These are phyloP conservation scores for Wickerhamiella slavikovae DNA, from an alignment of 805 yeast species.

Conservation along the genomic window DNA sequence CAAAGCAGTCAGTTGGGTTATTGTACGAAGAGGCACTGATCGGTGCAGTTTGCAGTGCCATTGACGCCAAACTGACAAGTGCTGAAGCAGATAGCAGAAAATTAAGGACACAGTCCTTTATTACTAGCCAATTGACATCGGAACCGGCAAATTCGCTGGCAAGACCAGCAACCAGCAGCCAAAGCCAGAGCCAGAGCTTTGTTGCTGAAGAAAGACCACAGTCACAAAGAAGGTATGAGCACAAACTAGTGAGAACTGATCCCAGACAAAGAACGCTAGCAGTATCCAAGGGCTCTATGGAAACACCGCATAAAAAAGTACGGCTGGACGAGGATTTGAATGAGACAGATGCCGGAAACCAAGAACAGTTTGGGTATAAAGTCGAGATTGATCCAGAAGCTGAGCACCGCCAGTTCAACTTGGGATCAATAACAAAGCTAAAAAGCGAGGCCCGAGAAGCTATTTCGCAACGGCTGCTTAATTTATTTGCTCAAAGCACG, in stretches of 20 bases:
- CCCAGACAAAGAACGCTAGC: conserved; percentile 37
- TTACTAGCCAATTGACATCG: too few species aligned
- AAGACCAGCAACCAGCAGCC: too few species aligned
- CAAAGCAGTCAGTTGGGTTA: conserved; percentile 80
- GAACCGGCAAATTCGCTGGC: too few species aligned
- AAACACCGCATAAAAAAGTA: not conserved
- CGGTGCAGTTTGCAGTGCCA: conserved; percentile 28
- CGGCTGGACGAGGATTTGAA: not conserved
- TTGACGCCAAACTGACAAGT: conserved; percentile 31
- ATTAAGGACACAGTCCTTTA: conserved; percentile 35
- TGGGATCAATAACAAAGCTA: conserved; percentile 27
- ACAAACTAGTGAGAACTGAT: conserved; percentile 54
- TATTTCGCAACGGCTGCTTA: conserved; percentile 35
- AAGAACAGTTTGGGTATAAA: not conserved
- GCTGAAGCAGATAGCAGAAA: conserved; percentile 43
- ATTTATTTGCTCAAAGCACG: conserved; percentile 44
- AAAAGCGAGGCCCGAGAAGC: conserved; percentile 27
- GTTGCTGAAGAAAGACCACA: too few species aligned
- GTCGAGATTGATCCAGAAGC: conserved; percentile 1
- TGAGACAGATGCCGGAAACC: not conserved
- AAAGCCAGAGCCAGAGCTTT: too few species aligned
- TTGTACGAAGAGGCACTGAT: conserved; percentile 72
- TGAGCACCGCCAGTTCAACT: conserved; percentile 2
- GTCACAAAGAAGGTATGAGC: too few species aligned
- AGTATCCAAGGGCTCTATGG: too few species aligned